Percentiles rank a stretch among this genome's conserved stretches.
phyloP scores from a whole-genome alignment of 768 basidiomycete species.

The Termitomyces sp. region DNA sequence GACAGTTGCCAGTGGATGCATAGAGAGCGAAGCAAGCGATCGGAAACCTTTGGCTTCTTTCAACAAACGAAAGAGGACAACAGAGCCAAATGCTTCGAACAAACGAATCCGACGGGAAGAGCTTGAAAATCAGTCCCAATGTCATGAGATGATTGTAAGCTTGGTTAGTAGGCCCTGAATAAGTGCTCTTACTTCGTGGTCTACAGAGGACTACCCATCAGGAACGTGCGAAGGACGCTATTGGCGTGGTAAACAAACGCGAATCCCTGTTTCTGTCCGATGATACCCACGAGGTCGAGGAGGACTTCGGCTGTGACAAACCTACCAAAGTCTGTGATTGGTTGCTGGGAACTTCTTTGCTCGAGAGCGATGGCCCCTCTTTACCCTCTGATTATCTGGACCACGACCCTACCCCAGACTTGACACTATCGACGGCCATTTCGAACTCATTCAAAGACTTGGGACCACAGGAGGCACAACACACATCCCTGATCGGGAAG shows the following conservation, averaged over 20 bases:
- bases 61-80: conserved; percentile 1
- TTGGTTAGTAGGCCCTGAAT: not conserved
- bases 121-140: not conserved
- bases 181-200: not conserved
- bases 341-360: not conserved
- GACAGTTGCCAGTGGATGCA: not conserved
- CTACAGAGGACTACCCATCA: not conserved
- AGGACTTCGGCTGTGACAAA: not conserved
- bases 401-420: not conserved
- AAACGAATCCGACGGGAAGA: not conserved
- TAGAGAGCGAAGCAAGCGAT: not conserved
- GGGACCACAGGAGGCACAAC: not conserved
- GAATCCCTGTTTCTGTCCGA: conserved; percentile 8
- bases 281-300: conserved; percentile 1
- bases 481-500: not conserved
- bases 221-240: not conserved
- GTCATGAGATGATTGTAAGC: not conserved
- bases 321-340: not conserved
- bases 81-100: not conserved
- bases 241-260: not conserved
- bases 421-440: not conserved
- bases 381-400: conserved; percentile 26
- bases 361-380: conserved; percentile 24
- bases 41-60: not conserved
- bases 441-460: not conserved